Evolutionary conservation across 139 green algal genomes (phyloP), one percentile per base, ranked within the genome.

Genomic region (Closterium sp.): DNA sequence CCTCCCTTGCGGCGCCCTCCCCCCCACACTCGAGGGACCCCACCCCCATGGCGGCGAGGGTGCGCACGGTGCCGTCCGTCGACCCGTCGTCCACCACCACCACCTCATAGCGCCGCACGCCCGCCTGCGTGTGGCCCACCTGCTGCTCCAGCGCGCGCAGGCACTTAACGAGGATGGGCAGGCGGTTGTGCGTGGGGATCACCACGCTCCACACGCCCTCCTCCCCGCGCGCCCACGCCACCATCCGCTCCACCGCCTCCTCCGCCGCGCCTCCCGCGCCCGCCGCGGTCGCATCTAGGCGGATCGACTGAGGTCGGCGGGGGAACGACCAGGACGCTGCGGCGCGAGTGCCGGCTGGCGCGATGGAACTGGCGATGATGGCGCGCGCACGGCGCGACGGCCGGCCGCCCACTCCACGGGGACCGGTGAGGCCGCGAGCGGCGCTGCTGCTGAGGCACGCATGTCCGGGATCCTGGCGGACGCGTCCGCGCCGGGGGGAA

Each of bases 171-270:
- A 95, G 88, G 55, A 95, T 95, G 87, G 93, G 93, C 33, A 95
- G 92, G 25, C 93, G 92, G 87, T 95, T 95, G 89, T 95, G 95
- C n/a, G 93, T 95, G 35, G 93, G 93, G 33, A 95, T 95, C 31
- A 95, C 85, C 33, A 95, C 88, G 92, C 93, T 95, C 85, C 87
- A 95, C n/a, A 94, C 23, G 34, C 84, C 89, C 36, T 66, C 35
- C 84, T 93, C 28, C n/a, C 64, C 88, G 43, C 43, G 43, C 31
- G 31, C 84, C 84, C 84, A 87, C 84, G 84, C 31, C 84, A 33
- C 31, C 84, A 23, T 12, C 84, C 31, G 84, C 84, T 33, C 31
- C 84, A 16, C 84, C 84, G 84, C 84, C 84, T 19, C 84, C 84
- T 33, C 84, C 84, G 21, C 84, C 84, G 84, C 32, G 19, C 9